Percentiles rank a stretch among this genome's conserved stretches.
Conservation (phyloP, 2,329 filamentous ascomycete genomes). For the Apiospora pterosperma region DNA sequence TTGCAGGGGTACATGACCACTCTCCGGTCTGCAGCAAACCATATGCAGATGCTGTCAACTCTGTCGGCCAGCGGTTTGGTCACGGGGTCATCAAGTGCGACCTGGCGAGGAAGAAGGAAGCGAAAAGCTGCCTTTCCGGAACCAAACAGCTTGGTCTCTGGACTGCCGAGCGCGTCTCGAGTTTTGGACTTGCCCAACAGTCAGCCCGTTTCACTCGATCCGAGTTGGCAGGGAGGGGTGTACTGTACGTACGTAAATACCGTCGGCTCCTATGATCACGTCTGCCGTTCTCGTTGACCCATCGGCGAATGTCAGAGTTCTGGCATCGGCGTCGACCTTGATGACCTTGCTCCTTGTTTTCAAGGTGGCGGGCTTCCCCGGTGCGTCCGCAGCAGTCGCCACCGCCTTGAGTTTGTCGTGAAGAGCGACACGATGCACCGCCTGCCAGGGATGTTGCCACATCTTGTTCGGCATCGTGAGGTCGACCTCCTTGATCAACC, state of each 20-base stretch:
- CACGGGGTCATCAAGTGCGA: conserved; percentile 27
- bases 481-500: conserved; percentile 25
- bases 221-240: not conserved
- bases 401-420: conserved; percentile 47
- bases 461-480: conserved; percentile 33
- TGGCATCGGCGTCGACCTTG: conserved; percentile 15
- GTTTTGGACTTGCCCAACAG: conserved; percentile 17
- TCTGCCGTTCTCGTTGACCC: conserved; percentile 16
- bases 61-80: conserved; percentile 28
- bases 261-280: conserved; percentile 21
- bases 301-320: conserved; percentile 17
- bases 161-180: conserved; percentile 40
- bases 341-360: conserved; percentile 24
- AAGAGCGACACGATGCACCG: conserved; percentile 50
- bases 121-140: conserved; percentile 56
- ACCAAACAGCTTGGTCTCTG: conserved; percentile 30
- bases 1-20: conserved; percentile 46
- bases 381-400: conserved; percentile 35
- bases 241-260: conserved; percentile 17
- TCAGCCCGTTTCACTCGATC: conserved; percentile 13
- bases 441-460: conserved; percentile 50
- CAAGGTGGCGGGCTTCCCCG: conserved; percentile 30
- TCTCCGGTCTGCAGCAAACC: conserved; percentile 38
- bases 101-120: conserved; percentile 44
- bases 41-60: conserved; percentile 31